phyloP scores from a whole-genome alignment of 148 eudicot genomes.

The Cornus suecica region DNA sequence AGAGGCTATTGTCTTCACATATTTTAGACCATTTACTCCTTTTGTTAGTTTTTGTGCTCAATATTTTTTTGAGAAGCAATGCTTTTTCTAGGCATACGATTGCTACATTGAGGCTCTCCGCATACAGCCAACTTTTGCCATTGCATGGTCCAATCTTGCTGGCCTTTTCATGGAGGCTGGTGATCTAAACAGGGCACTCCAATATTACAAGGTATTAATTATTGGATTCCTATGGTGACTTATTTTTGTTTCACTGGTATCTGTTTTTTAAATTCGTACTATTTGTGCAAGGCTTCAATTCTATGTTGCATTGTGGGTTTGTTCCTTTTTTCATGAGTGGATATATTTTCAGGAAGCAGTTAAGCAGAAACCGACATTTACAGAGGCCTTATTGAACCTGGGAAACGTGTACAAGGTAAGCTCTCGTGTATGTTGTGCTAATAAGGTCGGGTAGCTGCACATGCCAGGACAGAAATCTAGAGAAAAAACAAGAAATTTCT shows the following conservation, averaged over 20 bases:
- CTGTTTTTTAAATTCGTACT: slow-evolving; percentile 6
- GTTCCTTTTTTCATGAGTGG: slow-evolving; percentile 9
- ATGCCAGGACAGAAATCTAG: slow-evolving; percentile 17
- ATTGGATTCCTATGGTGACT: neutral
- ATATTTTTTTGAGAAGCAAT: slow-evolving; percentile 7
- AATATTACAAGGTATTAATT: slow-evolving; percentile 72
- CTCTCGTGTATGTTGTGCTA: slow-evolving; percentile 14
- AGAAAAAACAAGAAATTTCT: slow-evolving; percentile 17
- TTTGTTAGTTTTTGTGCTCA: neutral
- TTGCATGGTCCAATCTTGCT: slow-evolving; percentile 97
- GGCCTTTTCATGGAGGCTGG: slow-evolving; percentile 94
- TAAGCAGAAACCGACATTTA: slow-evolving; percentile 75
- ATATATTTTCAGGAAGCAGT: slow-evolving; percentile 66
- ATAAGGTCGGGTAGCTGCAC: slow-evolving; percentile 19
- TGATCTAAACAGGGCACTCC: slow-evolving; percentile 77
- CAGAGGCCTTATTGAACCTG: slow-evolving; percentile 81
- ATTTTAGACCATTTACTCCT: neutral
- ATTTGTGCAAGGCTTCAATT: neutral
- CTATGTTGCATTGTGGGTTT: neutral
- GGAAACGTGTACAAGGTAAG: slow-evolving; percentile 95
- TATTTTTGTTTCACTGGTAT: neutral
- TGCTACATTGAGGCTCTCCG: slow-evolving; percentile 92
- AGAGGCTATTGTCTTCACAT: neutral
- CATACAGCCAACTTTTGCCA: slow-evolving; percentile 78
- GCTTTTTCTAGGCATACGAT: slow-evolving; percentile 65